Evolutionary conservation across 371 early-diverging fungal genomes (phyloP), one percentile per base, ranked within the genome.

Genomic region (Mucor sp.): DNA sequence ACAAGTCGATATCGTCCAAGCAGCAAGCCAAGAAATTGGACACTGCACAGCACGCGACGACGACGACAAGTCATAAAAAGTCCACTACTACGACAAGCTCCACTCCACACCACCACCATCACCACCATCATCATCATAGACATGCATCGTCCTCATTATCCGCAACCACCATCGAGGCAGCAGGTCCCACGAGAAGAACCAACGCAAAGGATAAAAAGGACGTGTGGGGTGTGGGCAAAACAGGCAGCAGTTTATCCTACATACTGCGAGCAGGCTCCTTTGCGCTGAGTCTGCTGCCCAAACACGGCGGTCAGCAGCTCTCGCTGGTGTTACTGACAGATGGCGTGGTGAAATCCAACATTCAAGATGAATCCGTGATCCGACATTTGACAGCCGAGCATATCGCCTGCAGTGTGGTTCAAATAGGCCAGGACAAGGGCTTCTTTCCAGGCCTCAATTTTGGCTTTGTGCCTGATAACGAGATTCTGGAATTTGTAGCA

Each of bases 391-490:
- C 80, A 65, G 89, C 89, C 55, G 85, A 91, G 35, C 88, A 93
- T 68, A 91, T 94, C 2, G 82, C 82, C 7, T 91, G 92, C 55
- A 90, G 91, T 19, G 80, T 96, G 43, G 88, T 98, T 50, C 97
- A 97, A 78, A 89, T 96, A 6, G 97, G 97, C 0, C 91, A 89
- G 3, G 65, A 78, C 25, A 80, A 85, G n/a, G 93, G 92, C 2
- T 93, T 90, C 63, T 82, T 86, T 56, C 93, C 95, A 9, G 87
- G 87, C 32, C 86, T 88, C 50, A 93, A 93, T 64, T 93, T 95
- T 78, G 97, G 97, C 0, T 92, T 92, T 74, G 90, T 96, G 7
- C 92, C 92, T 50, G 95, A 97, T 72, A 94, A 87, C 58, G 97
- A 97, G 67, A 86, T 91, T 37, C 79, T 97, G 1, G 79, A 91